Evolutionary conservation across 768 basidiomycete genomes (phyloP), one percentile per base, ranked within the genome.

Genomic region (Rhodosporidiobolus sp.): DNA sequence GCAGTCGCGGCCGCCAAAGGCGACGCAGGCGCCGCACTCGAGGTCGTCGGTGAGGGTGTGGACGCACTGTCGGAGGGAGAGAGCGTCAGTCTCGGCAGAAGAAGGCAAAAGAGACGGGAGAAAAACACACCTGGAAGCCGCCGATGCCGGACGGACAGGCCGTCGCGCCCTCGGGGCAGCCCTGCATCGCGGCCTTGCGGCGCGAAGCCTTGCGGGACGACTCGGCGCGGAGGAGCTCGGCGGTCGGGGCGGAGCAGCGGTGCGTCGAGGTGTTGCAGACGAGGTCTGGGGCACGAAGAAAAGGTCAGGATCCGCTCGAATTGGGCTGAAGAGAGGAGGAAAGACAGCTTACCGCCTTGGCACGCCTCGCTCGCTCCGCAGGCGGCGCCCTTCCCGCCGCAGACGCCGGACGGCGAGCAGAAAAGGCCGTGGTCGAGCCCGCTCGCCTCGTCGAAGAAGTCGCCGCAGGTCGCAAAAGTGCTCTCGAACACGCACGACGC

Each of bases 21-120:
- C 59, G 53, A 62, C 48, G 66, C 74, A 75, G 0, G 58, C 69
- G 20, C 74, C 74, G 46, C 74, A 75, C 34, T 69, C 48, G 5
- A 50, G 52, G 30, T 69, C 70, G n/a, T 75, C 74, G 20, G 17
- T 26, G 3, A 22, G 19, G 17, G 60, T 63, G 32, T 53, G 35
- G 20, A 75, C 64, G 64, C 74, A 75, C 74, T 65, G 48, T 30
- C 14, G 9, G 22, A 24, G 53, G 30, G 16, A 28, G 20, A 3
- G 16, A 28, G 1, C 14, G 43, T 48, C 56, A 65, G 50, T 20
- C n/a, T 8, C 4, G 10, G 6, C 7, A 4, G 22, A 26, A 26
- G 61, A 8, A 4, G 1, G 16, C 1, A 49, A 20, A 30, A 30
- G 55, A 24, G 35, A n/a, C n/a, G n/a, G n/a, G 46, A 28, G 46